phyloP scores from a whole-genome alignment of 257 asterid species.

The Solanum gandarillasii region DNA sequence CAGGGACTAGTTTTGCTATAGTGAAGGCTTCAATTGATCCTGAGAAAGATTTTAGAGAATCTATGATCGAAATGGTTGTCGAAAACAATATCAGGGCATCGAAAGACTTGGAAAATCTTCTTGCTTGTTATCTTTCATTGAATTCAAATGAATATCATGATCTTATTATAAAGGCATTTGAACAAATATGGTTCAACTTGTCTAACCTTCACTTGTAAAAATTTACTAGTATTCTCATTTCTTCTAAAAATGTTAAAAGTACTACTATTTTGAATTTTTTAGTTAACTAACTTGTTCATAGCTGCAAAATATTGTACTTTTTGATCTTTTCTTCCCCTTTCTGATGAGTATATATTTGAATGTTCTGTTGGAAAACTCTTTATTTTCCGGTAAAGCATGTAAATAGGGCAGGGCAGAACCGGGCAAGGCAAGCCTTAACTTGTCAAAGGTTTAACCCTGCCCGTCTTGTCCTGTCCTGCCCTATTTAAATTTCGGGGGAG shows the following conservation, averaged over 20 bases:
- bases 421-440: neutral
- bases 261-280: neutral
- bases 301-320: neutral
- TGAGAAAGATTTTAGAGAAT: conserved; percentile 67
- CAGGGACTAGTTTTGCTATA: conserved; percentile 59
- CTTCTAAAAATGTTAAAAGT: neutral
- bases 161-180: conserved; percentile 65
- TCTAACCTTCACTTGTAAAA: conserved; percentile 13
- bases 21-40: conserved; percentile 88
- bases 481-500: neutral
- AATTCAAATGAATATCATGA: conserved; percentile 70
- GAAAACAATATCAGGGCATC: conserved; percentile 65
- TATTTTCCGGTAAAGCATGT: neutral
- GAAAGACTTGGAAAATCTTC: conserved; percentile 72
- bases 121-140: conserved; percentile 75
- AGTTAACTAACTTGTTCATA: neutral
- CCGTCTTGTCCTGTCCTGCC: neutral
- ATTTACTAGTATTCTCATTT: neutral
- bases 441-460: neutral
- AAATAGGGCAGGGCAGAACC: neutral
- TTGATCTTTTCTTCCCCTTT: neutral
- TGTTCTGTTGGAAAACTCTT: neutral
- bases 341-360: neutral
- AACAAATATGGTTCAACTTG: conserved; percentile 74
- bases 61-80: conserved; percentile 87